Percentiles rank a stretch among this genome's conserved stretches.
Evolutionary conservation across 192 early-diverging fungal genomes (phyloP).

Genomic region (Diversispora eburnea): DNA sequence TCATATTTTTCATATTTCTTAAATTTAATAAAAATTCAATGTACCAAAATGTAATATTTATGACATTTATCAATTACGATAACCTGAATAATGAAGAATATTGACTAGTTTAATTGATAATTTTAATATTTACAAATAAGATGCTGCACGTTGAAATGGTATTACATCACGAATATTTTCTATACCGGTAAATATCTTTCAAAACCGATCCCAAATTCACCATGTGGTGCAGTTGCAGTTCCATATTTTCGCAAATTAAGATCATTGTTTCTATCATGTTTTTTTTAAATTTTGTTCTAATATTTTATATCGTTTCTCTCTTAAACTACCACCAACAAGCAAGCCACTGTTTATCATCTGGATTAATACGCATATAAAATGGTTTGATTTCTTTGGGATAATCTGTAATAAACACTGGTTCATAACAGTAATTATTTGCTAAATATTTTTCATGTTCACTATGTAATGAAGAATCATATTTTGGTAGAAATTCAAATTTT

Average conservation of each 20-base stretch:
- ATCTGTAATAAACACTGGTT: constrained; percentile 88
- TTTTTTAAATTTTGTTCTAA: constrained; percentile 48
- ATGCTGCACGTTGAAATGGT: constrained; percentile 48
- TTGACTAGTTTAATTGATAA: too few relatives aligned
- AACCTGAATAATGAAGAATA: background rate
- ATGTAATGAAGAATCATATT: constrained; percentile 68
- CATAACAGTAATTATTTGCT: constrained; percentile 56
- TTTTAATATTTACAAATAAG: constrained; percentile 52
- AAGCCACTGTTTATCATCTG: constrained; percentile 62
- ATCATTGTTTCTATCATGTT: constrained; percentile 53
- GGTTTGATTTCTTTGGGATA: constrained; percentile 79
- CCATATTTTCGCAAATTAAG: constrained; percentile 79
- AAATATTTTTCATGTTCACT: constrained; percentile 86
- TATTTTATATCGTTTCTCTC: constrained; percentile 64
- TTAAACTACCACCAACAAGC: constrained; percentile 80
- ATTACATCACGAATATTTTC: constrained; percentile 76
- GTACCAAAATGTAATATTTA: background rate
- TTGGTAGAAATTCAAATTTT: constrained; percentile 59
- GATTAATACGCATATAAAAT: constrained; percentile 77
- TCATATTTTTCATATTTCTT: too few relatives aligned
- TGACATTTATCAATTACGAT: background rate
- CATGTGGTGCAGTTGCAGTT: constrained; percentile 78
- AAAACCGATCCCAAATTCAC: constrained; percentile 88
- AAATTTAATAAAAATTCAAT: too few relatives aligned
- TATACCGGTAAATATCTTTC: constrained; percentile 78